A percentile compares a stretch with the other conserved stretches of the same genome.
phyloP scores from a whole-genome alignment of 495 filamentous ascomycete genomes.

The Xylaria longipes region DNA sequence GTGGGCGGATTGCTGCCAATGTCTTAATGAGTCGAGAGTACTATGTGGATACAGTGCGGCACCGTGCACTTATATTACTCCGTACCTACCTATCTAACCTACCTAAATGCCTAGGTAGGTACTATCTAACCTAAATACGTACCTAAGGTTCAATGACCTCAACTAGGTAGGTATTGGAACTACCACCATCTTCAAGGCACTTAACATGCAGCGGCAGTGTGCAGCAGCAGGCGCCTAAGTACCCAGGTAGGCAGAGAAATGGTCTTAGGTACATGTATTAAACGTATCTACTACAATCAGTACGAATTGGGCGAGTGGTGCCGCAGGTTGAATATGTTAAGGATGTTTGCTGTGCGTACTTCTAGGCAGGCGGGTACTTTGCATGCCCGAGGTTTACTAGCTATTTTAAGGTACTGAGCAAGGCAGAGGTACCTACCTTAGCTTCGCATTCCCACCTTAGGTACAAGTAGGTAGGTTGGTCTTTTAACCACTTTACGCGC shows the following conservation, averaged over 20 bases:
- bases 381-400: no score
- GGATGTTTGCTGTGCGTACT: no score
- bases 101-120: constrained; percentile 17
- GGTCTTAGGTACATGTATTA: no score
- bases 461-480: not conserved
- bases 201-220: no score
- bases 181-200: no score
- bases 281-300: no score
- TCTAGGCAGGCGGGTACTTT: no score
- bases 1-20: not conserved
- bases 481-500: constrained; percentile 37
- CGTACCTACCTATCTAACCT: not conserved
- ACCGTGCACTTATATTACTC: not conserved
- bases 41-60: no score
- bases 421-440: not conserved
- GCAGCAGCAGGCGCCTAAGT: not conserved
- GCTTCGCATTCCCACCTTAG: not conserved
- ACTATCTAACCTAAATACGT: not conserved
- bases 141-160: not conserved
- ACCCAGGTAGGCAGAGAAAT: not conserved
- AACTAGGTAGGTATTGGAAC: not conserved
- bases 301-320: no score
- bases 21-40: no score
- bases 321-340: no score
- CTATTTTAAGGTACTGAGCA: not conserved